Base-by-base conservation (phyloP, 2,329 filamentous ascomycete genomes). In the Venturia asperata region DNA sequence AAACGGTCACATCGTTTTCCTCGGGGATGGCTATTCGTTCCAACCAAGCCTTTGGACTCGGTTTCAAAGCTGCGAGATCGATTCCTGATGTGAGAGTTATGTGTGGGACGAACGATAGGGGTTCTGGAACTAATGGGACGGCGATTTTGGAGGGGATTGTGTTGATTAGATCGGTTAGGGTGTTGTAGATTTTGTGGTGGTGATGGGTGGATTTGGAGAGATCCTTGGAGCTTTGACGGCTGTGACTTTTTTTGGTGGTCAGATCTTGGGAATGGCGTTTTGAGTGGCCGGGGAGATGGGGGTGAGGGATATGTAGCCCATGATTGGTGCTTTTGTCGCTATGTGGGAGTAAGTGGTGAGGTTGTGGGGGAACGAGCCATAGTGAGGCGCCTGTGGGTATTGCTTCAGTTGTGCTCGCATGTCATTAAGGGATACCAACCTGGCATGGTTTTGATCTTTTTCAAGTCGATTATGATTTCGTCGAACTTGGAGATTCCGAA, bases 291-390 rank as follows among this genome's bases (percentile, higher is more conserved):
- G 37, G 60, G 39, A 61, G 60, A n/a, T 61, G 60, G 17, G 37
- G 60, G 24, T 61, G 60, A 10, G 60, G 60, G 4, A 61, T 61
- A 15, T 61, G 60, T n/a, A 61, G 21, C 5, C 52, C 30, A n/a
- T 58, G 52, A 15, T 17, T 21, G 15, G 19, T 58, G 27, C 52
- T 58, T n/a, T 21, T 37, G 37, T 61, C 21, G 19, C 19, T 24
- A 15, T 61, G 60, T 7, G 60, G 60, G 1, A 61, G 60, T 10
- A 42, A 21, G 27, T 43, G 60, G 37, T 61, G 60, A n/a, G 37
- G 37, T 5, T 41, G 21, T 43, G 60, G 60, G 11, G 60, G 60
- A 24, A 61, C 37, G 15, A 61, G 60, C 60, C 60, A 61, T 42
- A 61, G 60, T 42, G 60, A 61, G 15, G 60, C 60, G 21, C 60